A percentile compares a stretch with the other conserved stretches of the same genome.
Conservation (phyloP, 352 stramenopile genomes). For the Globisporangium sylvaticum region DNA sequence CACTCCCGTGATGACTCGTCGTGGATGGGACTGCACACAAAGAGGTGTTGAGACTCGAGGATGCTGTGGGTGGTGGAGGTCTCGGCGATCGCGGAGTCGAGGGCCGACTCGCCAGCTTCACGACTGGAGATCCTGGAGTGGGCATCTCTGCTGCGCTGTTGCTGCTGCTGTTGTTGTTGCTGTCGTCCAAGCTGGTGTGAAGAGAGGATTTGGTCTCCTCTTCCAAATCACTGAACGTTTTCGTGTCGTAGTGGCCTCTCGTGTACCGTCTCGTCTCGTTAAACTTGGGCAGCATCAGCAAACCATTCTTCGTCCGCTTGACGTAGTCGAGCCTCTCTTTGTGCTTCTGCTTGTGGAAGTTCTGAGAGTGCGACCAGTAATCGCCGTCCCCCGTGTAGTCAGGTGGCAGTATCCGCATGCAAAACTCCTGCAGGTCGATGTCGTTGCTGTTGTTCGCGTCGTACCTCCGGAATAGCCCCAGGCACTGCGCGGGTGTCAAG, state of each 20-base stretch:
- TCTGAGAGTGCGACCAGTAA: constrained; percentile 67
- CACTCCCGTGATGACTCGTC: background rate
- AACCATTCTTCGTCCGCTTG: constrained; percentile 58
- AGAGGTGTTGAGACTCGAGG: background rate
- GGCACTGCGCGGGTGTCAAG: constrained; percentile 54
- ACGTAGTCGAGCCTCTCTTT: constrained; percentile 54
- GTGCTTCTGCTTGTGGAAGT: constrained; percentile 43
- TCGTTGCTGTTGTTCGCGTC: constrained; percentile 73
- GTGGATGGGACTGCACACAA: background rate
- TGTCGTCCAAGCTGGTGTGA: background rate
- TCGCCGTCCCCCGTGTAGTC: constrained; percentile 81
- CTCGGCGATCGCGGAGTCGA: constrained; percentile 22
- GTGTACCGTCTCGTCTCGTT: constrained; percentile 53
- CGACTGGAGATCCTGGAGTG: background rate
- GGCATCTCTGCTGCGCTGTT: background rate
- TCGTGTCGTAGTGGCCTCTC: constrained; percentile 34
- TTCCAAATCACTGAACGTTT: constrained; percentile 41
- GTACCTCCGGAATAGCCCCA: constrained; percentile 67
- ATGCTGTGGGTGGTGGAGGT: background rate
- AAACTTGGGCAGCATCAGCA: constrained; percentile 61
- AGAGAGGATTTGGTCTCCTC: constrained; percentile 12
- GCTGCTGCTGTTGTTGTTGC: background rate
- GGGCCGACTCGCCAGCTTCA: constrained; percentile 5
- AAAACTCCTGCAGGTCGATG: constrained; percentile 84
- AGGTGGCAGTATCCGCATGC: constrained; percentile 62